These are phyloP conservation scores for Allomyces macrogynus DNA, from an alignment of 192 early-diverging fungal genomes.

Conservation along the genomic window DNA sequence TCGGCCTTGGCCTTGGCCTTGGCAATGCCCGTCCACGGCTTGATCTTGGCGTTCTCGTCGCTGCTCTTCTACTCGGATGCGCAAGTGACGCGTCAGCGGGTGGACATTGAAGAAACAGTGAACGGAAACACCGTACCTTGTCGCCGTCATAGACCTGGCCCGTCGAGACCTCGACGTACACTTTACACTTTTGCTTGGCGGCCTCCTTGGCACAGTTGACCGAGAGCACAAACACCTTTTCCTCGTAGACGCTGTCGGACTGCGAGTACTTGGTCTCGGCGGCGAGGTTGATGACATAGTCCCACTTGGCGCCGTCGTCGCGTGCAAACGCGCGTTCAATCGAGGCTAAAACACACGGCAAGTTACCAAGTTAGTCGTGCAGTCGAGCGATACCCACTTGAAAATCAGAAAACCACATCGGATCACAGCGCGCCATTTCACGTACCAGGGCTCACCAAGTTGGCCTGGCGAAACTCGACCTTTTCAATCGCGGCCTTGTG, in stretches of 20 bases:
- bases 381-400: not conserved
- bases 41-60: constrained; percentile 43
- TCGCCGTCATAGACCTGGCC: constrained; percentile 70
- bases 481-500: constrained; percentile 45
- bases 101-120: too few species aligned
- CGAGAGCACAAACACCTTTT: constrained; percentile 53
- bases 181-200: constrained; percentile 43
- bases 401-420: not conserved
- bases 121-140: constrained; percentile 23
- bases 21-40: constrained; percentile 62
- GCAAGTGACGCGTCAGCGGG: not conserved
- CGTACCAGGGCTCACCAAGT: constrained; percentile 51
- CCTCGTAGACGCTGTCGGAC: constrained; percentile 50
- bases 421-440: not conserved
- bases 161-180: constrained; percentile 70
- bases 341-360: constrained; percentile 25
- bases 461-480: constrained; percentile 61
- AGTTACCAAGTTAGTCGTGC: not conserved
- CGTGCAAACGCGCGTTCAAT: constrained; percentile 50
- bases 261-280: constrained; percentile 86
- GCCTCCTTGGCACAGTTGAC: constrained; percentile 66
- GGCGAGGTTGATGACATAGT: constrained; percentile 87
- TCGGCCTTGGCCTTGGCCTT: constrained; percentile 56
- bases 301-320: constrained; percentile 47
- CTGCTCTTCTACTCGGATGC: constrained; percentile 25